Evolutionary conservation across 345 rosid genomes (phyloP), one percentile per base, ranked within the genome.

Genomic region (Clarkia xantiana): DNA sequence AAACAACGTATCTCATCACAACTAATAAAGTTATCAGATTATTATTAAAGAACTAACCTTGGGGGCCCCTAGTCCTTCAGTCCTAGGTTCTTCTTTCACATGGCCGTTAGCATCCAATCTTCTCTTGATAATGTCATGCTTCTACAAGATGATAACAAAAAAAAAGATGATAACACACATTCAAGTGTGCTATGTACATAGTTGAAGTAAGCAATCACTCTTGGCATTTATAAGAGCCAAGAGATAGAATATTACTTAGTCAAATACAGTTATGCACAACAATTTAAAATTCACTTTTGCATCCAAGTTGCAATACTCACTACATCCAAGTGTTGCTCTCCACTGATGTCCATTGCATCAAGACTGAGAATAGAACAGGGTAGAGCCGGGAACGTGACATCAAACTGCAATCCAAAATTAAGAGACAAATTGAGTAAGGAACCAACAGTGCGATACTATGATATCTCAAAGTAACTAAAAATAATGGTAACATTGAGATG

Each of bases 311-410:
- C 9, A 41, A 55, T 47, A 71, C 81, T 54, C 72, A 91, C 98
- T 64, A 91, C 87, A 62, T 91, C 98, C 65, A 91, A 91, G 71
- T 86, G 98, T 44, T 86, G 85, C 72, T 81, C 94, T 54, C 96
- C 96, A 55, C 98, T 86, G 68, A 81, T 80, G 69, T 91, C 98
- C 87, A 91, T 91, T 19, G 96, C 96, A 64, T 91, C 98, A 51
- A 91, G 70, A 61, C 96, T 91, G 45, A 86, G 80, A 64, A 91
- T 75, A 39, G 98, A 81, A 67, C 98, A 91, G 7, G 98, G 78
- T 53, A 91, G 70, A 50, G 87, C 93, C 56, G 96, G 96, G 65
- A 91, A 91, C 8, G 86, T 79, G 51, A 91, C 70, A 53, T 91
- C 98, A 49, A 91, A 81, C 94, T 86, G 89, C 75, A 72, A 29